A percentile compares a stretch with the other conserved stretches of the same genome.
phyloP scores from a whole-genome alignment of 306 rosid species.

The Begonia peltatifolia region DNA sequence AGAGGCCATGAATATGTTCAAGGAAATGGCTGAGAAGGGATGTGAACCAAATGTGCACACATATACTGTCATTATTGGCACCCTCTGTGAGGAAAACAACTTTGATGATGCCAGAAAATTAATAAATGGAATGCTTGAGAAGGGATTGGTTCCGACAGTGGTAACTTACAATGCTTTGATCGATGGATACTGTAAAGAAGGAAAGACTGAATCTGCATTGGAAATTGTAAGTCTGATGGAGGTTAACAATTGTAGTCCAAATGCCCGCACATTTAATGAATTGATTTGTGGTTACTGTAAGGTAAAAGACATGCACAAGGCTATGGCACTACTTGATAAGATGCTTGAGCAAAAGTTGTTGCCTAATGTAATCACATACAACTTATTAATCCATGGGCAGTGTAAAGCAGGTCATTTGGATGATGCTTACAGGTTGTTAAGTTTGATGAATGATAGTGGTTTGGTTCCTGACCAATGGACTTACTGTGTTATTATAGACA shows the following conservation, averaged over 20 bases:
- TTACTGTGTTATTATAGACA: slow-evolving; percentile 30
- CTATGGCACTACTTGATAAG: slow-evolving; percentile 51
- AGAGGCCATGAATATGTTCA: slow-evolving; percentile 35
- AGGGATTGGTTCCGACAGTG: slow-evolving; percentile 38
- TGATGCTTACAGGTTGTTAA: slow-evolving; percentile 50
- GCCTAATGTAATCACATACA: slow-evolving; percentile 50
- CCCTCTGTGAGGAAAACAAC: slow-evolving; percentile 42
- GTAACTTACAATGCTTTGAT: slow-evolving; percentile 62
- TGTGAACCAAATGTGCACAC: slow-evolving; percentile 62
- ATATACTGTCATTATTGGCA: slow-evolving; percentile 44
- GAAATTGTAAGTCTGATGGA: slow-evolving; percentile 50
- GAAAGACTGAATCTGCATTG: slow-evolving; percentile 41
- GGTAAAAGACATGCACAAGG: slow-evolving; percentile 53
- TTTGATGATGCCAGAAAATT: slow-evolving; percentile 35
- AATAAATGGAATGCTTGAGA: slow-evolving; percentile 43
- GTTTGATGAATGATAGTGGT: slow-evolving; percentile 54
- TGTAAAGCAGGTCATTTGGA: slow-evolving; percentile 48
- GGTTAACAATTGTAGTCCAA: slow-evolving; percentile 37
- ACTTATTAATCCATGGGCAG: slow-evolving; percentile 60
- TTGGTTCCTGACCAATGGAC: slow-evolving; percentile 58
- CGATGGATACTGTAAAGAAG: slow-evolving; percentile 53
- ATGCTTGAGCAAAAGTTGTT: slow-evolving; percentile 45
- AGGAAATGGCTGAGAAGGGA: slow-evolving; percentile 46
- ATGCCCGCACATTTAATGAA: slow-evolving; percentile 55
- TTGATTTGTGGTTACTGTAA: slow-evolving; percentile 60